Percentiles rank a stretch among this genome's conserved stretches.
Evolutionary conservation across 1,284 basidiomycete genomes (phyloP).

Genomic region (Sporisorium reilianum): DNA sequence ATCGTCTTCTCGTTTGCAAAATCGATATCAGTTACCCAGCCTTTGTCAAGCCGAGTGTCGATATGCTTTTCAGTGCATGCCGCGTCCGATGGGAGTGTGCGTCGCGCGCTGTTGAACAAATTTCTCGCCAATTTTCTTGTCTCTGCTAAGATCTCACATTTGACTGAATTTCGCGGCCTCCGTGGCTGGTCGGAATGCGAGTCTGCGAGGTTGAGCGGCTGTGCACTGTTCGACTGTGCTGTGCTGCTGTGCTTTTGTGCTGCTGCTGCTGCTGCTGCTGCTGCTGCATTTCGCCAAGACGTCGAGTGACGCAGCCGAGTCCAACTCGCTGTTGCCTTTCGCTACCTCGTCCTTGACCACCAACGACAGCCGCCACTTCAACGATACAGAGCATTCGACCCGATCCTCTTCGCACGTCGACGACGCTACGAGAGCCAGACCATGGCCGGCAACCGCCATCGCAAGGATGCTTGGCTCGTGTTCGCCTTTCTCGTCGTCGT

Average conservation of each 20-base stretch:
- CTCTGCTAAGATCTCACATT: not conserved
- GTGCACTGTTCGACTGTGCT: no score
- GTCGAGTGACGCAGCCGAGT: not conserved
- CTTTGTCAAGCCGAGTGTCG: not conserved
- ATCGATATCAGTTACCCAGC: conserved; percentile 11
- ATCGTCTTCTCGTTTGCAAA: not conserved
- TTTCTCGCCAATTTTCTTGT: not conserved
- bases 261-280: no score
- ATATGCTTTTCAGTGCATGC: not conserved
- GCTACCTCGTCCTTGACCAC: not conserved
- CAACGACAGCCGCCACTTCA: not conserved
- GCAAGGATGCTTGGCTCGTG: conserved; percentile 50
- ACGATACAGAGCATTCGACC: not conserved
- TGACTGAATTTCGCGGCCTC: not conserved
- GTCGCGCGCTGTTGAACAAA: not conserved
- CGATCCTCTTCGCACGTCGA: not conserved
- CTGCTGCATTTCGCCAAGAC: not conserved
- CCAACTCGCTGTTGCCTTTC: not conserved
- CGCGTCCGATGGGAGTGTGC: not conserved
- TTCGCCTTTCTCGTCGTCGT: conserved; percentile 52
- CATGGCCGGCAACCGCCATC: conserved; percentile 42
- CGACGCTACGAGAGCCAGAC: conserved; percentile 13
- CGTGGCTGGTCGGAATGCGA: no score
- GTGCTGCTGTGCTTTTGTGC: no score
- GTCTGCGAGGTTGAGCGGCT: no score